phyloP scores from a whole-genome alignment of 768 basidiomycete species.

The Auricularia cornea region DNA sequence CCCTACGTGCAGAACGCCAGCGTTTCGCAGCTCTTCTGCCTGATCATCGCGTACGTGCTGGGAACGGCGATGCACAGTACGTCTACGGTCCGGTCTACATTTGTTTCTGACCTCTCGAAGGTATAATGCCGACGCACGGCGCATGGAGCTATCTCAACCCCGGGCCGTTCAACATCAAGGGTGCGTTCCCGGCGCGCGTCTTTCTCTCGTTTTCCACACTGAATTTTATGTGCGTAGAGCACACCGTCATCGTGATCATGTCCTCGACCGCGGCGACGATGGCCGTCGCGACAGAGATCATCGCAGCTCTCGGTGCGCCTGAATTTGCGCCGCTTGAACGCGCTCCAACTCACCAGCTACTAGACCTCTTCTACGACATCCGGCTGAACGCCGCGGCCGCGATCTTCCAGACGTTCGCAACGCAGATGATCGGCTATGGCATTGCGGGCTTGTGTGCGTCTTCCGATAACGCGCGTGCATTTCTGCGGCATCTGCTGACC shows the following conservation, averaged over 20 bases:
- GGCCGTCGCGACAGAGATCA: constrained; percentile 50
- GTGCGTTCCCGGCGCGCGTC: background rate
- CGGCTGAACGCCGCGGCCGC: constrained; percentile 43
- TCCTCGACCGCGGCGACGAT: too few species aligned
- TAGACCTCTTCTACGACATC: constrained; percentile 35
- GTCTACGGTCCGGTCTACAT: constrained; percentile 3
- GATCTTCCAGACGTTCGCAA: constrained; percentile 49
- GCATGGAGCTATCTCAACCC: constrained; percentile 53
- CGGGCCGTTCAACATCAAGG: constrained; percentile 55
- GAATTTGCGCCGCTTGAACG: too few species aligned
- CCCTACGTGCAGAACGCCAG: constrained; percentile 32
- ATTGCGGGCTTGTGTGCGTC: constrained; percentile 21
- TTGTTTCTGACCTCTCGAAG: constrained; percentile 8
- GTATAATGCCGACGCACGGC: constrained; percentile 37
- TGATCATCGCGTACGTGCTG: constrained; percentile 48
- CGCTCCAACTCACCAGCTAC: constrained; percentile 42
- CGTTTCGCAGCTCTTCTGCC: constrained; percentile 47
- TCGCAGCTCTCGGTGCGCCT: constrained; percentile 44
- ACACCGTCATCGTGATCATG: constrained; percentile 56
- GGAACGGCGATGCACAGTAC: constrained; percentile 40
- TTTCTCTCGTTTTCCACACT: too few species aligned
- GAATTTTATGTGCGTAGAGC: constrained; percentile 31
- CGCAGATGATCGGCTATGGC: constrained; percentile 31
- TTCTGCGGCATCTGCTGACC: too few species aligned
- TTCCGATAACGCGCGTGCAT: too few species aligned